Evolutionary conservation across 805 yeast species (phyloP), one percentile per base, ranked within the genome.

Genomic region (Pichia rugopelliculosa): DNA sequence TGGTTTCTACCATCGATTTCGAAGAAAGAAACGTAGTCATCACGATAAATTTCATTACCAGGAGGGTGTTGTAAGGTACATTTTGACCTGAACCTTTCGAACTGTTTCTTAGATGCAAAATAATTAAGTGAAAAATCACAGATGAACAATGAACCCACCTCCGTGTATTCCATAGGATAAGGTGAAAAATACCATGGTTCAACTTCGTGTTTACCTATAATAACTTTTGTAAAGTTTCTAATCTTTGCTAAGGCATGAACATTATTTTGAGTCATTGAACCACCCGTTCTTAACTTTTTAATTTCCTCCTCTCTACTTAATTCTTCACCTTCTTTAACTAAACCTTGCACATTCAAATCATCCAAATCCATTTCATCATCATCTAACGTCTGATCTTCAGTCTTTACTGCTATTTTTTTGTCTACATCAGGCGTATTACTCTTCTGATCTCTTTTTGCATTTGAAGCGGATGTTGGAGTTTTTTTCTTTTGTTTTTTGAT

Each of bases 161-260:
- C 98, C 0, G 97, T 88, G 47, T 89, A 74, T 62, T 93, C 99
- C 15, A 88, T 74, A 0, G 99, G 99, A 64, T 93, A 93, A 1
- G 99, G 98, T 1, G 96, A 86, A 60, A 93, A 93, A 67, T 93
- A 93, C 99, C 99, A 93, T 2, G 99, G 99, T 64, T 93, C 99
- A 45, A 93, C 88, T 56, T 86, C 85, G 64, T 82, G 88, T 53
- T 84, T 84, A 1, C 99, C 99, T 68, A 93, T 79, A 4, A 87
- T 83, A 6, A 93, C 79, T 46, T 78, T 75, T 41, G 77, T 73
- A 53, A 93, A 73, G 61, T 93, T 93, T 56, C 98, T 76, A 41
- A 93, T 96, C 47, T 93, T 75, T 0, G 98, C 89, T 22, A 91
- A 86, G 60, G 91, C 98, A 48, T 81, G 76, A 52, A 83, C 84